Base-by-base conservation (phyloP, 2,329 filamentous ascomycete species). In the Elsinoe necatrix region DNA sequence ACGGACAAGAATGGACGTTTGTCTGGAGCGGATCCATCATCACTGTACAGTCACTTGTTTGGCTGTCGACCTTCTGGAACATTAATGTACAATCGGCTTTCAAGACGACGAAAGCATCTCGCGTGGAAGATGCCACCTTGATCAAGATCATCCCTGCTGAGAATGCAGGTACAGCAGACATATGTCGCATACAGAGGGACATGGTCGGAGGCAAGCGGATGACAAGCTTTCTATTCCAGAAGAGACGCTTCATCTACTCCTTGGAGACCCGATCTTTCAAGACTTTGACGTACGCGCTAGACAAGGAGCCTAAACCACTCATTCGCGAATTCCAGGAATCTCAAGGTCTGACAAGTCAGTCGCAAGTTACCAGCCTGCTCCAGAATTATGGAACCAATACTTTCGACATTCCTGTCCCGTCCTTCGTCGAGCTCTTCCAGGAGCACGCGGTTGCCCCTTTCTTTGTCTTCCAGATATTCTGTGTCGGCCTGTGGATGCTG, bases 391-490 rank as follows among this genome's bases (percentile, higher is more conserved):
- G 93, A 66, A 80, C 85, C 65, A 98, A 98, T 70, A 90, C 87
- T 12, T 98, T 98, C 69, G 93, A 98, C 68, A 98, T 98, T 54
- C 93, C 95, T 5, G 91, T 98, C 11, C 93, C 95, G 3, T 92
- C 87, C 9, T 98, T 98, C 65, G 84, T 86, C 54, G 93, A 98
- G 74, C 81, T 98, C 51, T 98, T 95, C 81, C 88, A 95, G 72
- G 93, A 98, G 73, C 95, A 98, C 71, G 92, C 95, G 21, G 95
- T 98, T 20, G 95, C 95, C 20, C 93, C 93, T 4, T 98, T 98
- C 78, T 98, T 98, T 73, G 91, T 98, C 61, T 98, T 98, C 75
- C 93, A 98, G 77, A 80, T 98, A 60, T 98, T 98, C 77, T 98
- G 95, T 66, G 93, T 98, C 58, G 95, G 93, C 14, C 77, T 98